These are phyloP conservation scores for Neocallimastix lanati DNA, from an alignment of 192 early-diverging fungal genomes.

Conservation along the genomic window DNA sequence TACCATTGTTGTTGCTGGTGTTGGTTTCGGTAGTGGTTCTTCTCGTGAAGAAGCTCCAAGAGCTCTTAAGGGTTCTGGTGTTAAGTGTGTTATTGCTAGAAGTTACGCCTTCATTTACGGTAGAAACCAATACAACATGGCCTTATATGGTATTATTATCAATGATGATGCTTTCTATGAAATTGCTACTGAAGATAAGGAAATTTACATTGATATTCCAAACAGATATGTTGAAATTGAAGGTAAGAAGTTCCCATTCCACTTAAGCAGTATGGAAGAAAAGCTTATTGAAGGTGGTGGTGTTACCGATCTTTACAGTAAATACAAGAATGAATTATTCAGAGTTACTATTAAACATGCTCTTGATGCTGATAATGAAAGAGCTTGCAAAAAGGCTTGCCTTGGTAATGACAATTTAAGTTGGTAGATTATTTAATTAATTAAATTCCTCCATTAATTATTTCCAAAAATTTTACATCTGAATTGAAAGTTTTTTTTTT, in stretches of 20 bases:
- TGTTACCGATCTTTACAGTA: constrained; percentile 63
- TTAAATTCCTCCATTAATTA: no score
- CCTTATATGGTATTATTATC: constrained; percentile 54
- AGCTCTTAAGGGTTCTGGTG: constrained; percentile 42
- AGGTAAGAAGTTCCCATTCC: constrained; percentile 37
- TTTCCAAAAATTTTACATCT: no score
- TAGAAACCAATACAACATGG: constrained; percentile 70
- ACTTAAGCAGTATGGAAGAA: constrained; percentile 53
- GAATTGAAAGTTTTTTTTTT: no score
- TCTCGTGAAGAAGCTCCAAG: constrained; percentile 64
- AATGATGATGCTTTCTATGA: constrained; percentile 58
- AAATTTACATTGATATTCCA: constrained; percentile 48
- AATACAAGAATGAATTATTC: constrained; percentile 54
- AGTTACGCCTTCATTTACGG: constrained; percentile 65
- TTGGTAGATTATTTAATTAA: neutral
- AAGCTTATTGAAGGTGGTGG: constrained; percentile 51
- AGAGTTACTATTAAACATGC: constrained; percentile 12
- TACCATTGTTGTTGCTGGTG: constrained; percentile 50
- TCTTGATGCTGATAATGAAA: neutral
- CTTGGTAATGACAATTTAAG: neutral
- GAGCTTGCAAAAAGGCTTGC: neutral
- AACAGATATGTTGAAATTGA: constrained; percentile 34
- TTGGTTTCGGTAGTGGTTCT: constrained; percentile 56
- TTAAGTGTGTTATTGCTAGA: constrained; percentile 66
- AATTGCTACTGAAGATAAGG: constrained; percentile 50